Conservation (phyloP, 345 rosid genomes). For the Chamaenerion angustifolium region DNA sequence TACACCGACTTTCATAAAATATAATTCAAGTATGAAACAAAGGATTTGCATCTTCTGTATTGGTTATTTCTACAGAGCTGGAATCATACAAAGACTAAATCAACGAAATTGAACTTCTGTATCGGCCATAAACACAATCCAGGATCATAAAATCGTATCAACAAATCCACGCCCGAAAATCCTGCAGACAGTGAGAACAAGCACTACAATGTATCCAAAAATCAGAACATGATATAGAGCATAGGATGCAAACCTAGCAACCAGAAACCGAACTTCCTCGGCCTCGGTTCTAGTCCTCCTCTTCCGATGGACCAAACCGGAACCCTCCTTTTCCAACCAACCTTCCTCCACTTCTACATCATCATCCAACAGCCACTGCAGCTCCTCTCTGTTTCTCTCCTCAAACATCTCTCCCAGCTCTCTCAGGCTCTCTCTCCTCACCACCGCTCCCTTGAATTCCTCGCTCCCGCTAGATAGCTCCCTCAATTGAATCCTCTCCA, state of each 20-base stretch:
- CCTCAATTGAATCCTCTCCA: conserved; percentile 40
- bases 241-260: conserved; percentile 31
- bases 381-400: conserved; percentile 25
- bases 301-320: conserved; percentile 28
- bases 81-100: no score
- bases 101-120: no score
- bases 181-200: no score
- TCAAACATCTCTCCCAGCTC: conserved; percentile 62
- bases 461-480: conserved; percentile 38
- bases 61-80: no score
- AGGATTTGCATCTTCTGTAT: no score
- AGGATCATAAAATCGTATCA: no score
- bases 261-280: conserved; percentile 58
- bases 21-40: no score
- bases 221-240: not conserved
- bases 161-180: no score
- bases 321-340: conserved; percentile 11
- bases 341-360: conserved; percentile 44
- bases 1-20: no score
- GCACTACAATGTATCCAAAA: no score
- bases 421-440: conserved; percentile 42
- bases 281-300: conserved; percentile 55
- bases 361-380: conserved; percentile 79
- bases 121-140: no score
- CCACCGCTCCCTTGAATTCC: conserved; percentile 27